These are phyloP conservation scores for Linderina pennispora DNA, from an alignment of 192 early-diverging fungal genomes.

Conservation along the genomic window DNA sequence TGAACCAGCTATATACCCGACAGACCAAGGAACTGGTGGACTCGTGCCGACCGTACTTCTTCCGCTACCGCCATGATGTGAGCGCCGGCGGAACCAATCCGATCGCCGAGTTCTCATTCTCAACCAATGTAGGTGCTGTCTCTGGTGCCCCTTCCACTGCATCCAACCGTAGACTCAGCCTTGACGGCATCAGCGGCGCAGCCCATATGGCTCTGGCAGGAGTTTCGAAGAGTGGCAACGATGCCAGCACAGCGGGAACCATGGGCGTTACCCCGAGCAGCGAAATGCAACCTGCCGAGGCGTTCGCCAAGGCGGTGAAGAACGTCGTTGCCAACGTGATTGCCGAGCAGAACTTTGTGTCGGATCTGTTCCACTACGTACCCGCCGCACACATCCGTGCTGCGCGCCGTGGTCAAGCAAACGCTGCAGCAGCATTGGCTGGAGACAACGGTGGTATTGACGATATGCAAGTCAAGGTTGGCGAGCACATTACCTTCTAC, in stretches of 20 bases:
- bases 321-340: conserved; percentile 60
- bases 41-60: conserved; percentile 40
- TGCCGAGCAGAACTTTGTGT: conserved; percentile 88
- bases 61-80: conserved; percentile 26
- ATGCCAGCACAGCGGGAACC: neutral
- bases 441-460: conserved; percentile 23
- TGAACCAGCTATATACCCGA: conserved; percentile 45
- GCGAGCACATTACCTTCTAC: conserved; percentile 36
- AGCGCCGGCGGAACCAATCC: conserved; percentile 14
- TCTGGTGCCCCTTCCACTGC: conserved; percentile 4
- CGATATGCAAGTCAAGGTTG: conserved; percentile 4
- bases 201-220: conserved; percentile 26
- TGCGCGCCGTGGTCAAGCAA: conserved; percentile 8
- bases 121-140: conserved; percentile 11
- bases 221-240: conserved; percentile 20
- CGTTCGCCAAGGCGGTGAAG: conserved; percentile 32
- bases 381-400: conserved; percentile 37
- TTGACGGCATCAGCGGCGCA: conserved; percentile 36
- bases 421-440: conserved; percentile 25
- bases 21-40: conserved; percentile 53
- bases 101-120: conserved; percentile 28
- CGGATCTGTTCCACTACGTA: conserved; percentile 75
- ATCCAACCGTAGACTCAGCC: conserved; percentile 23
- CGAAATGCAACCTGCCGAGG: conserved; percentile 37
- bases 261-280: conserved; percentile 1